Conservation (phyloP, 495 filamentous ascomycete genomes). For the Chaetomium fimeti region DNA sequence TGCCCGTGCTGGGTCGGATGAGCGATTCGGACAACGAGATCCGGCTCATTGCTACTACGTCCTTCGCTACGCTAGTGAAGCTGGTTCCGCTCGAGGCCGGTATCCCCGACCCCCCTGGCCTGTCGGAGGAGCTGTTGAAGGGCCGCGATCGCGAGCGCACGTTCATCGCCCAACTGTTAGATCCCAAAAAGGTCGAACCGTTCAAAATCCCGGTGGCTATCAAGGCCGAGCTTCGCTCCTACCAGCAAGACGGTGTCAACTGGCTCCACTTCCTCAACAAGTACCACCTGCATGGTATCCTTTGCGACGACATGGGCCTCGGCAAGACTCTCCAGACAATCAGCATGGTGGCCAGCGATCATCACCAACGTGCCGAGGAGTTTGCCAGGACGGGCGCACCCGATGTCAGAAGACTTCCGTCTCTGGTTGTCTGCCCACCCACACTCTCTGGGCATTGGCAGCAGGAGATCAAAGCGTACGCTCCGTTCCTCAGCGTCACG, state of each 20-base stretch:
- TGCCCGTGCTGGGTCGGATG: constrained; percentile 98
- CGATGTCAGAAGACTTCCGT: constrained; percentile 78
- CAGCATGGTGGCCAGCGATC: constrained; percentile 96
- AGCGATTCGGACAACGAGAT: constrained; percentile 97
- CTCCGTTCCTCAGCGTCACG: constrained; percentile 84
- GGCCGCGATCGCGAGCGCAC: constrained; percentile 90
- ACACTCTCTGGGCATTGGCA: constrained; percentile 99
- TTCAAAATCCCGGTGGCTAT: constrained; percentile 94
- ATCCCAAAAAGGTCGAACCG: constrained; percentile 90
- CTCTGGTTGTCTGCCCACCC: constrained; percentile 91
- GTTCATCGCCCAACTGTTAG: constrained; percentile 94
- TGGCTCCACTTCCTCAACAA: constrained; percentile 98
- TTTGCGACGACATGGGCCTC: constrained; percentile 98
- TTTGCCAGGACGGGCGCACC: constrained; percentile 72
- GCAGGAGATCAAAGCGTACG: constrained; percentile 92
- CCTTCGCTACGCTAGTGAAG: constrained; percentile 95
- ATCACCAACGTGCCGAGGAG: constrained; percentile 88
- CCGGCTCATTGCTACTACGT: constrained; percentile 89
- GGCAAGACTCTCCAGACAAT: constrained; percentile 97
- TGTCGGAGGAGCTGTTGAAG: constrained; percentile 81
- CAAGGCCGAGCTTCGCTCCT: constrained; percentile 91
- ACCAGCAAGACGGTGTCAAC: constrained; percentile 98
- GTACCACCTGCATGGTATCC: constrained; percentile 95
- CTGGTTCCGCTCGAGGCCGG: constrained; percentile 98
- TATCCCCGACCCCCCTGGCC: constrained; percentile 92